These are phyloP conservation scores for Pythium coloratum DNA, from an alignment of 352 stramenopile species.

Conservation along the genomic window DNA sequence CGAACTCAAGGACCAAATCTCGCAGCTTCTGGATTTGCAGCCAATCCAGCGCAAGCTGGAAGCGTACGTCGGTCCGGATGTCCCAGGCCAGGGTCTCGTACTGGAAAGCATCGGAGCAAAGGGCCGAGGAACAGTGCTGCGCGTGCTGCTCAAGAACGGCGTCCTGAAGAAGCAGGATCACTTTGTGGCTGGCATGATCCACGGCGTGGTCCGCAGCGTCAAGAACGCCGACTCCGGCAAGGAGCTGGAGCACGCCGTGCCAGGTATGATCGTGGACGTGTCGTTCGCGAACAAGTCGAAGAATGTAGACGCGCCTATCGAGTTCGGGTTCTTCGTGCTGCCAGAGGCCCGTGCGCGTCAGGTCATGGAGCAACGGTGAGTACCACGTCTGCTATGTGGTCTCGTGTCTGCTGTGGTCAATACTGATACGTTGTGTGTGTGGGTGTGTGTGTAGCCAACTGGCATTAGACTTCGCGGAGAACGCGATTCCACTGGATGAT, in stretches of 20 bases:
- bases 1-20: constrained; percentile 44
- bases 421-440: background rate
- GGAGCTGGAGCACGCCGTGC: constrained; percentile 50
- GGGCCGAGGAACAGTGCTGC: constrained; percentile 67
- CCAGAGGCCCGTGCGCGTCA: constrained; percentile 59
- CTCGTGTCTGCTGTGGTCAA: background rate
- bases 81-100: constrained; percentile 59
- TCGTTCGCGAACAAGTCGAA: constrained; percentile 80
- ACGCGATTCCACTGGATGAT: constrained; percentile 38
- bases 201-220: constrained; percentile 68
- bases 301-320: constrained; percentile 80
- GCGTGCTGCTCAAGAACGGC: constrained; percentile 72
- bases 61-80: constrained; percentile 38
- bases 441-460: constrained; percentile 46
- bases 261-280: constrained; percentile 80
- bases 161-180: constrained; percentile 66
- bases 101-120: constrained; percentile 72
- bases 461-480: constrained; percentile 70
- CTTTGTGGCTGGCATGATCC: constrained; percentile 87
- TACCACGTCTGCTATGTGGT: background rate
- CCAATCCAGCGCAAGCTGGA: constrained; percentile 36
- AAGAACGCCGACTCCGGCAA: constrained; percentile 49
- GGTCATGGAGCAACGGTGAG: constrained; percentile 72
- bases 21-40: constrained; percentile 34
- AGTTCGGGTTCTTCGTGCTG: constrained; percentile 79